Conservation (phyloP, 768 basidiomycete species). For the Pleurotus ostreatus region DNA sequence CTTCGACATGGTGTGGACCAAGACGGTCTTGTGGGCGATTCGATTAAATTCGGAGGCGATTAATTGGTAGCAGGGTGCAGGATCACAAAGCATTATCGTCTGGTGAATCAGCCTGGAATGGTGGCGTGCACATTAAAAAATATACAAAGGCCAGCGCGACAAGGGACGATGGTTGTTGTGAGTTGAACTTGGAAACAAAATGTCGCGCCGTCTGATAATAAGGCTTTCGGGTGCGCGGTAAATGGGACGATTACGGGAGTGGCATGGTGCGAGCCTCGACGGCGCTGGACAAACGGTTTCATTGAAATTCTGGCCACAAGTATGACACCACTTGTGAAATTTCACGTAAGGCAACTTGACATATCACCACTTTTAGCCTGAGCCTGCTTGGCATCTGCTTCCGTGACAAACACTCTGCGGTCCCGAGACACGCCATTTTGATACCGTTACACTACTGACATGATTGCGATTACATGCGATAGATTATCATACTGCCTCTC, state of each 20-base stretch:
- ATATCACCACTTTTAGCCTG: neutral
- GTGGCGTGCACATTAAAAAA: neutral
- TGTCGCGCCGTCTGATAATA: neutral
- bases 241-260: conserved; percentile 17
- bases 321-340: conserved; percentile 37
- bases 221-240: neutral
- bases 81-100: conserved; percentile 1
- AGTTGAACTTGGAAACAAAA: neutral
- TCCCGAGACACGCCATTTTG: no score
- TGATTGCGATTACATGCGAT: conserved; percentile 3
- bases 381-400: conserved; percentile 8
- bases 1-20: neutral
- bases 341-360: conserved; percentile 25
- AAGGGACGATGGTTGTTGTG: neutral
- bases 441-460: neutral
- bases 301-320: conserved; percentile 10
- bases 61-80: neutral
- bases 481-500: neutral
- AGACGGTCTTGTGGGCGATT: conserved; percentile 8
- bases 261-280: conserved; percentile 15
- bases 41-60: neutral
- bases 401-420: neutral
- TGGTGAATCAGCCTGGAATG: neutral
- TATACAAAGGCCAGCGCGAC: neutral
- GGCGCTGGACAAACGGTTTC: conserved; percentile 11